Evolutionary conservation across 345 rosid genomes (phyloP), one percentile per base, ranked within the genome.

Genomic region (Gossypium thurberi): DNA sequence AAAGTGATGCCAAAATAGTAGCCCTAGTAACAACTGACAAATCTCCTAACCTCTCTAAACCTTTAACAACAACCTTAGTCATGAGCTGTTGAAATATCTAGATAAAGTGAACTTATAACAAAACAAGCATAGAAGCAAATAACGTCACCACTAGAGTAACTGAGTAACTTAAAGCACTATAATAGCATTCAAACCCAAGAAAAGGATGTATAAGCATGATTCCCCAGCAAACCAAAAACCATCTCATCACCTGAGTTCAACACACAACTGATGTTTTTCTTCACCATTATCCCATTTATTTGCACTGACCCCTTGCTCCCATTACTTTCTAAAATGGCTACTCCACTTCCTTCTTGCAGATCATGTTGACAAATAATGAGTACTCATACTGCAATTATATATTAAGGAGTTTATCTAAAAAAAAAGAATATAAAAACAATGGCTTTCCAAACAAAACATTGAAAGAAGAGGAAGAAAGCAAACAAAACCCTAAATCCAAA

Each of bases 321-420:
- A 1, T 74, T 76, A 85, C 84, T 81, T 79, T 88, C 97, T 76
- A 93, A 85, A 62, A 82, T 67, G 8, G 94, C 98, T 61, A 73
- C 85, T 71, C 73, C 83, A 76, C 73, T 71, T 62, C 88, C 87
- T 80, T 84, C 85, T 8, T 71, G 79, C 98, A 90, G 96, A 83
- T 82, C 88, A 88, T 82, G 96, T 82, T 84, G 81, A 90, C 78
- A 87, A 83, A 82, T 79, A 83, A 83, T 91, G 85, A 87, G 90
- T 78, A 85, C 33, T 26, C 33, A 26, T 26, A 3, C 3, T 26
- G 3, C 4, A 26, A 26, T 26, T 26, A 26, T 3, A 26, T 26
- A 26, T 26, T 26, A 26, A 26, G 33, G 33, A 26, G 33, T 26
- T 26, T 26, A 26, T 26, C 33, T 21, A 21, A 21, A 3, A 26